These are phyloP conservation scores for Zanthoxylum bungeanum DNA, from an alignment of 345 rosid species.

Conservation along the genomic window DNA sequence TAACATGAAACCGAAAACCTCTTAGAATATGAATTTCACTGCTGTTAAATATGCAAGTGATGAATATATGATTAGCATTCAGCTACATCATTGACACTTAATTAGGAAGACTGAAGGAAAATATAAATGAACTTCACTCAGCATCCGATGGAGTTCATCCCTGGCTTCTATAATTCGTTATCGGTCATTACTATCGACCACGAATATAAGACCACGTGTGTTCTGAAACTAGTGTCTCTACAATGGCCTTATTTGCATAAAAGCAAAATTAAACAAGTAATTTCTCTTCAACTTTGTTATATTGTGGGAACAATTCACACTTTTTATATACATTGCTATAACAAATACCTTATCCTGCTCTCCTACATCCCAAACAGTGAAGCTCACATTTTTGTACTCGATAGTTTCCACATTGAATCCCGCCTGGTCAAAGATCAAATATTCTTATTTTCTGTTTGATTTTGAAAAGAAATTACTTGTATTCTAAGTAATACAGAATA, in stretches of 20 bases:
- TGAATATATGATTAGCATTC: neutral
- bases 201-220: conserved; percentile 62
- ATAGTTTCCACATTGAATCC: conserved; percentile 69
- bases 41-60: neutral
- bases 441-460: neutral
- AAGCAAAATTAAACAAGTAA: neutral
- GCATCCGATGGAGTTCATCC: conserved; percentile 64
- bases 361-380: conserved; percentile 73
- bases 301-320: neutral
- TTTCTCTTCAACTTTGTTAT: neutral
- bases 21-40: neutral
- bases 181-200: conserved; percentile 66
- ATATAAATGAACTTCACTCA: conserved; percentile 37
- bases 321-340: neutral
- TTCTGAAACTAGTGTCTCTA: conserved; percentile 72
- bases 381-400: conserved; percentile 68
- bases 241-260: conserved; percentile 50
- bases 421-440: conserved; percentile 14
- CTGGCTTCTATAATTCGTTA: conserved; percentile 57
- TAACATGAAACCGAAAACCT: neutral
- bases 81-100: neutral
- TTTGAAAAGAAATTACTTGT: neutral
- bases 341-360: conserved; percentile 61
- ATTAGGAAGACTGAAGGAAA: neutral
- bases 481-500: neutral